phyloP scores from a whole-genome alignment of 257 asterid genomes.

The Gardenia jasminoides region DNA sequence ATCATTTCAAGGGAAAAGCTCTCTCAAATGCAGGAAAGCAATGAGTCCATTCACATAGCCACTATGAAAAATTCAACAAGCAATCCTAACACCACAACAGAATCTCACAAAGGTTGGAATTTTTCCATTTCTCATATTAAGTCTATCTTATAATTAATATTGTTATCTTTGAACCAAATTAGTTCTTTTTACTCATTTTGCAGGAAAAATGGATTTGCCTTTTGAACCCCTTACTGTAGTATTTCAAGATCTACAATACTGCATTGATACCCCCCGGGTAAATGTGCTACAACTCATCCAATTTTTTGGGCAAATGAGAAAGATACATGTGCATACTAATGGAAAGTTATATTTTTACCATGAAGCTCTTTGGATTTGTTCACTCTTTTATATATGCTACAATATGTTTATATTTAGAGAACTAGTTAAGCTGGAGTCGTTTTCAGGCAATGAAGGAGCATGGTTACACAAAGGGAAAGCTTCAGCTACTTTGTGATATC shows the following conservation, averaged over 20 bases:
- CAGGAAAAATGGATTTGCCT: slow-evolving; percentile 63
- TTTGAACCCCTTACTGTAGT: slow-evolving; percentile 53
- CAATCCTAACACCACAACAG: slow-evolving; percentile 20
- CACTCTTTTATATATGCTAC: neutral
- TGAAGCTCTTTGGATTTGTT: neutral
- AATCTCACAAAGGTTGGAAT: slow-evolving; percentile 32
- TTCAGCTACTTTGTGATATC: slow-evolving; percentile 49
- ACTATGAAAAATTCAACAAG: neutral
- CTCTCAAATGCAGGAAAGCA: slow-evolving; percentile 21
- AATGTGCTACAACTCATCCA: slow-evolving; percentile 3
- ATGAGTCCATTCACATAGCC: slow-evolving; percentile 23
- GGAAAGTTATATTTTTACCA: no score
- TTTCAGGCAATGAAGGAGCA: slow-evolving; percentile 54
- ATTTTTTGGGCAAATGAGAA: neutral
- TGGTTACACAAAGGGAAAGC: slow-evolving; percentile 40
- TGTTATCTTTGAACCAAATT: no score
- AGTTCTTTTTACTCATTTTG: neutral
- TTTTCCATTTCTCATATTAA: neutral
- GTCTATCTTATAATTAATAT: no score
- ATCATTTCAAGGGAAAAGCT: slow-evolving; percentile 32
- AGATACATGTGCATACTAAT: neutral
- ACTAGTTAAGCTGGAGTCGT: slow-evolving; percentile 5
- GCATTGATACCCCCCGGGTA: slow-evolving; percentile 51
- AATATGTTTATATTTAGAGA: neutral
- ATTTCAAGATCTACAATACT: slow-evolving; percentile 57